Base-by-base conservation (phyloP, 805 yeast genomes). In the Starmerella khaoyaiensis region DNA sequence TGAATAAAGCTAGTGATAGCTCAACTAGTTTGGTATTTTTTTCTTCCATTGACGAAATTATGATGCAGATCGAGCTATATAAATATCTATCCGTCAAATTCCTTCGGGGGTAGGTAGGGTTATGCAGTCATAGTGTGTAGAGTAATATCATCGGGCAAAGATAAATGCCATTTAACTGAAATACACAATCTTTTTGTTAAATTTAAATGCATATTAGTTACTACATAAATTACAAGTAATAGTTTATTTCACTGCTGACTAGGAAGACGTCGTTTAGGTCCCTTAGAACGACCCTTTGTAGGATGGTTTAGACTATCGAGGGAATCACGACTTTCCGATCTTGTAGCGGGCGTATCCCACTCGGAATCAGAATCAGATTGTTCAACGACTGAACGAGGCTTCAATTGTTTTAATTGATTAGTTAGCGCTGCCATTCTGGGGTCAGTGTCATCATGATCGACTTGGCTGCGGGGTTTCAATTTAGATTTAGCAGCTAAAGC, bases 201-300 rank as follows among this genome's bases (percentile, higher is more conserved):
- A n/a, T n/a, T n/a, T n/a, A n/a, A n/a, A n/a, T n/a, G n/a, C n/a
- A n/a, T n/a, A n/a, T n/a, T n/a, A n/a, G n/a, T n/a, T n/a, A n/a
- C n/a, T n/a, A n/a, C n/a, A n/a, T n/a, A n/a, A n/a, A n/a, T n/a
- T n/a, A n/a, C n/a, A n/a, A n/a, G n/a, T n/a, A n/a, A n/a, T n/a
- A n/a, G n/a, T n/a, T n/a, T n/a, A n/a, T n/a, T n/a, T n/a, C n/a
- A 31, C 16, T 18, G 23, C 10, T 18, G 26, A 10, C 43, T 40
- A 4, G 50, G 50, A 14, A 33, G 49, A 12, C 50, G 35, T 9
- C 50, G 40, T 11, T 21, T 31, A 14, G 50, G 50, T 6, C 50
- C 50, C 34, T 38, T 40, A 2, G 49, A 36, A 5, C 50, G 44
- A 28, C 35, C 5, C 34, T 46, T 46, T 4, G 40, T 46, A 2